These are phyloP conservation scores for Chlamydomonas reinhardtii DNA, from an alignment of 163 green algal species.

Conservation along the genomic window DNA sequence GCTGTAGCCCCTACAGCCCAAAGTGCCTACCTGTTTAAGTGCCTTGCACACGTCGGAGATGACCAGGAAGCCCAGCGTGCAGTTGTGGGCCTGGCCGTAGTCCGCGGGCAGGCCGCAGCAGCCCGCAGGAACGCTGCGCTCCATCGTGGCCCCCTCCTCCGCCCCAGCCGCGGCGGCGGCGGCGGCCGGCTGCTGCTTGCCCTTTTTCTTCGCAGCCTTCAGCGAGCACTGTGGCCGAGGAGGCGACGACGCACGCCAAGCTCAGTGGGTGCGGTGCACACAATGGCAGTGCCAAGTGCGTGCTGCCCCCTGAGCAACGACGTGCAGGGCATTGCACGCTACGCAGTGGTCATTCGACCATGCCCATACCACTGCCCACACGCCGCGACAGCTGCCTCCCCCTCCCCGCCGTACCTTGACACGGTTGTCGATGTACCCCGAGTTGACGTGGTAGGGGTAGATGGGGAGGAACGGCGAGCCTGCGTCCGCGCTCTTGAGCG, in stretches of 20 bases:
- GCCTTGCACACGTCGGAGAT: not conserved
- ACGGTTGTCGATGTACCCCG: not conserved
- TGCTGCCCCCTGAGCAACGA: too few species aligned
- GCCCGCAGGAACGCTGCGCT: not conserved
- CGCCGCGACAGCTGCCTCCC: not conserved
- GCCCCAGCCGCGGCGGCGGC: too few species aligned
- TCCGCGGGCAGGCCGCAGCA: conserved; percentile 12
- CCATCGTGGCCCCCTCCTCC: not conserved
- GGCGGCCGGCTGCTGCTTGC: too few species aligned
- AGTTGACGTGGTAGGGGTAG: conserved; percentile 27
- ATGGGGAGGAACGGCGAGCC: not conserved
- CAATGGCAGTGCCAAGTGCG: too few species aligned
- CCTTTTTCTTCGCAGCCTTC: not conserved
- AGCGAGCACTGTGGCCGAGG: not conserved
- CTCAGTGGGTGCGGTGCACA: not conserved
- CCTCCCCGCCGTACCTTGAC: conserved; percentile 15
- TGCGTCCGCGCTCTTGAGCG: not conserved
- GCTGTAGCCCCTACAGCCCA: too few species aligned
- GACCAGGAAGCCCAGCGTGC: conserved; percentile 44
- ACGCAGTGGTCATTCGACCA: not conserved
- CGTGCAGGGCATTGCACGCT: not conserved
- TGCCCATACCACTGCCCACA: not conserved
- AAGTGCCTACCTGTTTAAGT: not conserved
- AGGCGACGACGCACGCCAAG: too few species aligned
- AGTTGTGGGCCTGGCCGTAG: conserved; percentile 39